Evolutionary conservation across 2,329 filamentous ascomycete genomes (phyloP).

Genomic region (Penicillium sp.): DNA sequence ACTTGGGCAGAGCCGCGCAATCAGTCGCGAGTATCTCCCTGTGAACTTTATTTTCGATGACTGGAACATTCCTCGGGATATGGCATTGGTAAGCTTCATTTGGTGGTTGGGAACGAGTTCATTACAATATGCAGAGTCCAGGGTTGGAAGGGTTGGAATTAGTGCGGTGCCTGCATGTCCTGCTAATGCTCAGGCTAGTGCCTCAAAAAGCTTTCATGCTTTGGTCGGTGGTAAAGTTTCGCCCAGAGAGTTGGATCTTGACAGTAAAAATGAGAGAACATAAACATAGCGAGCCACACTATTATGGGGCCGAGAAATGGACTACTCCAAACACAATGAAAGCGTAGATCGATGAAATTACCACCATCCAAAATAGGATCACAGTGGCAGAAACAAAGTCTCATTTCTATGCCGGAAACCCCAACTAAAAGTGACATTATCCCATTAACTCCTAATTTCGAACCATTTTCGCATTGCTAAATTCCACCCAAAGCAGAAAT

Average conservation of each 20-base stretch:
- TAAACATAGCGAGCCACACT: background rate
- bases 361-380: background rate
- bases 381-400: constrained; percentile 1
- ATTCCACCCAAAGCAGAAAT: constrained; percentile 6
- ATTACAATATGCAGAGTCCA: background rate
- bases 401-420: constrained; percentile 17
- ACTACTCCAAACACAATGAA: background rate
- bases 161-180: background rate
- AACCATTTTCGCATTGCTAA: constrained; percentile 10
- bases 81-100: background rate
- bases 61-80: background rate
- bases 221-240: background rate
- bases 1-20: constrained; percentile 13
- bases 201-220: background rate
- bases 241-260: background rate
- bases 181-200: background rate
- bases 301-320: background rate
- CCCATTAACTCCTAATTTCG: constrained; percentile 49
- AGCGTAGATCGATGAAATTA: background rate
- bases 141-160: too few species aligned
- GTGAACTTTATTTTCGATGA: background rate
- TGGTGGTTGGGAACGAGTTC: background rate
- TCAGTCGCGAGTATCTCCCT: background rate
- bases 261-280: background rate
- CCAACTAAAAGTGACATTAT: constrained; percentile 53